phyloP scores from a whole-genome alignment of 805 yeast genomes.

The Teunomyces pallodes region DNA sequence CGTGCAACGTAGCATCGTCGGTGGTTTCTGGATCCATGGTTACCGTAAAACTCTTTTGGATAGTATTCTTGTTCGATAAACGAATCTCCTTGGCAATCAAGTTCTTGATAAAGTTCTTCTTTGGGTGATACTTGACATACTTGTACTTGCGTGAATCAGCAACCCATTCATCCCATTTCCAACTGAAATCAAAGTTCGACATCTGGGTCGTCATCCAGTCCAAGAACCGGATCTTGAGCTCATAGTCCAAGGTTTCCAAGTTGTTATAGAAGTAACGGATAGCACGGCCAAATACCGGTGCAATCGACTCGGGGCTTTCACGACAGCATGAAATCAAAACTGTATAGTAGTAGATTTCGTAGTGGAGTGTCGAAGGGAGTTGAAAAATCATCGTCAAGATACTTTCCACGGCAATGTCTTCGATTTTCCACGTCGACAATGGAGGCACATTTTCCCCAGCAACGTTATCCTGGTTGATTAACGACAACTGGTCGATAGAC shows the following conservation, averaged over 20 bases:
- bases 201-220: constrained; percentile 94
- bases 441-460: constrained; percentile 40
- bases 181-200: constrained; percentile 88
- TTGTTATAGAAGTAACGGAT: constrained; percentile 76
- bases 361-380: constrained; percentile 65
- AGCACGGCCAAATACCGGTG: constrained; percentile 93
- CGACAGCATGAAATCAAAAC: constrained; percentile 83
- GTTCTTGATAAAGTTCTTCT: constrained; percentile 68
- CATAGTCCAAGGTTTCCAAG: constrained; percentile 68
- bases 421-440: constrained; percentile 82
- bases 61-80: constrained; percentile 69
- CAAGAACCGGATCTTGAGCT: constrained; percentile 65
- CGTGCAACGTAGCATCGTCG: constrained; percentile 33
- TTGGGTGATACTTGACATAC: constrained; percentile 63
- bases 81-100: constrained; percentile 81
- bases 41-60: constrained; percentile 59
- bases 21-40: constrained; percentile 25
- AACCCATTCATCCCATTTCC: constrained; percentile 98
- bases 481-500: constrained; percentile 64
- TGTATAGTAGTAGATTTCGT: constrained; percentile 77
- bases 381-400: constrained; percentile 74
- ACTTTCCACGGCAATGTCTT: constrained; percentile 83
- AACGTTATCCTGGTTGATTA: constrained; percentile 41
- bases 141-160: constrained; percentile 48
- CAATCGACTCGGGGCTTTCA: constrained; percentile 70